Evolutionary conservation across 805 yeast genomes (phyloP).

Genomic region (Saccharomycopsis selenospora): DNA sequence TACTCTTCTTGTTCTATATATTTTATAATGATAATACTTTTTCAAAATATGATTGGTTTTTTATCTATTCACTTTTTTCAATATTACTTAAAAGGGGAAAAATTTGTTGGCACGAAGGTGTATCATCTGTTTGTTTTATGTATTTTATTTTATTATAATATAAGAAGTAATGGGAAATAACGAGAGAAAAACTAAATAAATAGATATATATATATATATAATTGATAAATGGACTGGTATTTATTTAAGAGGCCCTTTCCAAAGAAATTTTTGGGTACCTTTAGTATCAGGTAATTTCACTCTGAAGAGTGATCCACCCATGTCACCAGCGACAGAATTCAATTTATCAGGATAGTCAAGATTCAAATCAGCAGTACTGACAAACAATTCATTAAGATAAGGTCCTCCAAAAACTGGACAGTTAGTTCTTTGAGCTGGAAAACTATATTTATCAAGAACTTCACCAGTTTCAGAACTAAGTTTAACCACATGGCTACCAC

Average conservation of each 20-base stretch:
- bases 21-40: too few relatives aligned
- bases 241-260: neutral
- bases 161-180: too few relatives aligned
- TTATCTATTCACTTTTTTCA: too few relatives aligned
- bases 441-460: constrained; percentile 39
- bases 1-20: too few relatives aligned
- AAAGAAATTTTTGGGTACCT: neutral
- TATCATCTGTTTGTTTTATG: too few relatives aligned
- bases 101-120: too few relatives aligned
- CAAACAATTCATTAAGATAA: constrained; percentile 48
- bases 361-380: constrained; percentile 57
- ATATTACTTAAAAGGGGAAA: too few relatives aligned
- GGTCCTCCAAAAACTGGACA: constrained; percentile 68
- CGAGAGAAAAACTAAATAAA: too few relatives aligned
- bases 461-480: constrained; percentile 36
- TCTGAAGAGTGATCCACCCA: constrained; percentile 56
- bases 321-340: constrained; percentile 31
- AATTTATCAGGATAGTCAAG: constrained; percentile 33
- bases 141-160: too few relatives aligned
- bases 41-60: too few relatives aligned
- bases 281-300: constrained; percentile 25
- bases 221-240: too few relatives aligned
- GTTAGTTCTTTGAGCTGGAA: constrained; percentile 57
- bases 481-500: constrained; percentile 49
- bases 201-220: too few relatives aligned